Evolutionary conservation across 2,329 filamentous ascomycete genomes (phyloP), one percentile per base, ranked within the genome.

Genomic region (Calonectria pseudoreteaudii): DNA sequence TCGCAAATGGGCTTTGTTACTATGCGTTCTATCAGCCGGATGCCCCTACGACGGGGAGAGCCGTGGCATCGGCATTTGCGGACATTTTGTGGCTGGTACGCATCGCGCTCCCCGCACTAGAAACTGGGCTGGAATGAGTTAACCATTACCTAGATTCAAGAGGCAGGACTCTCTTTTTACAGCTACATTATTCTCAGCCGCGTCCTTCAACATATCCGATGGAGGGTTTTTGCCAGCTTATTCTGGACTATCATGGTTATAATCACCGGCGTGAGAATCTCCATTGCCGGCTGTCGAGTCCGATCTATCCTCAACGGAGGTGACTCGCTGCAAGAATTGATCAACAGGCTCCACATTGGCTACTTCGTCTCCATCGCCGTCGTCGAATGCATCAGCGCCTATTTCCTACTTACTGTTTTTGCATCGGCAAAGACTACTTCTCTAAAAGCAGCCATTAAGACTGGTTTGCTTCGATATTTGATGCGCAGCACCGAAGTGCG

Each of bases 241-340:
- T 90, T 92, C 76, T 92, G 91, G 75, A 88, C 87, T 4, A 90
- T 93, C 74, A 83, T 93, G 44, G 83, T 87, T 1, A 83, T 90
- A 13, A 89, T 91, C 47, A 80, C 83, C 2, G 82, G 87, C 0
- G 86, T 92, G 49, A 88, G 90, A 58, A 78, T 87, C 13, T 75
- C 79, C 18, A 86, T 87, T 50, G 79, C 83, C 16, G 76, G 80
- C 5, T 77, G 80, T 1, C 78, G 86, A 31, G 78, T 82, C 3
- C 77, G 75, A 9, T 80, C 80, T 47, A 82, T 86, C 11, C 20
- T 84, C 2, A 73, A 76, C 9, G 77, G 72, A 1, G 74, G 76
- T 11, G 66, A 76, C 2, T 71, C 68, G 2, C 74, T 81, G 1
- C 85, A 85, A 34, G 67, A 23, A 14, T 76, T 81, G 5, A 83